Conservation (phyloP, 257 asterid species). For the Eucommia ulmoides region DNA sequence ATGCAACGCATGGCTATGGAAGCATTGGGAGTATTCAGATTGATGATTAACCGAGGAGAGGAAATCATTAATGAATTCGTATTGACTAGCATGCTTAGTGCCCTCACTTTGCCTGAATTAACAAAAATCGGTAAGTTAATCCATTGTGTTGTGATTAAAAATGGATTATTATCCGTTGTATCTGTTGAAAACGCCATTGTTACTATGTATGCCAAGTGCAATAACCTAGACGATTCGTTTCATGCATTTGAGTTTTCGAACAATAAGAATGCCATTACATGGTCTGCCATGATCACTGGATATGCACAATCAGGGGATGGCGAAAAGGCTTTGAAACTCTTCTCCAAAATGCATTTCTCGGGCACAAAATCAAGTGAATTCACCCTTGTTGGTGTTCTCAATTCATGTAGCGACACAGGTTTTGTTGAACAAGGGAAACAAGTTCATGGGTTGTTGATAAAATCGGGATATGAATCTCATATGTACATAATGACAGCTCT, state of each 20-base stretch:
- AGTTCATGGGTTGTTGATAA: constrained; percentile 51
- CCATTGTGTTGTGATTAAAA: constrained; percentile 48
- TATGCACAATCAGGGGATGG: constrained; percentile 61
- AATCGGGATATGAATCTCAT: constrained; percentile 56
- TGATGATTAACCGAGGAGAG: constrained; percentile 22
- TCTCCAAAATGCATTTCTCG: constrained; percentile 49
- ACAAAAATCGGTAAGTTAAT: constrained; percentile 42
- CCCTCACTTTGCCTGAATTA: constrained; percentile 30
- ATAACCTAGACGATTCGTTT: constrained; percentile 40
- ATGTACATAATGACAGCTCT: constrained; percentile 63
- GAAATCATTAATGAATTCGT: constrained; percentile 55
- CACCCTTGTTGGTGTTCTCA: constrained; percentile 79
- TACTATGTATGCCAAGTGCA: constrained; percentile 78
- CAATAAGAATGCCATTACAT: constrained; percentile 53
- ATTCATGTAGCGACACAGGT: constrained; percentile 59
- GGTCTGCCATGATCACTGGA: constrained; percentile 91
- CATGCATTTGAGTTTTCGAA: constrained; percentile 35
- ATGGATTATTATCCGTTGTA: constrained; percentile 26
- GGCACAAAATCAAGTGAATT: constrained; percentile 62
- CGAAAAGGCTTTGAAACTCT: constrained; percentile 46
- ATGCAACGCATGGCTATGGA: constrained; percentile 31
- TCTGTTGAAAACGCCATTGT: constrained; percentile 75
- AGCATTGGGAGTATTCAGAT: constrained; percentile 39
- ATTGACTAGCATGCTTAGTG: constrained; percentile 67
- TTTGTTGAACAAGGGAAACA: constrained; percentile 45